phyloP scores from a whole-genome alignment of 176 grass and related monocot genomes.

The Oryza nivara region DNA sequence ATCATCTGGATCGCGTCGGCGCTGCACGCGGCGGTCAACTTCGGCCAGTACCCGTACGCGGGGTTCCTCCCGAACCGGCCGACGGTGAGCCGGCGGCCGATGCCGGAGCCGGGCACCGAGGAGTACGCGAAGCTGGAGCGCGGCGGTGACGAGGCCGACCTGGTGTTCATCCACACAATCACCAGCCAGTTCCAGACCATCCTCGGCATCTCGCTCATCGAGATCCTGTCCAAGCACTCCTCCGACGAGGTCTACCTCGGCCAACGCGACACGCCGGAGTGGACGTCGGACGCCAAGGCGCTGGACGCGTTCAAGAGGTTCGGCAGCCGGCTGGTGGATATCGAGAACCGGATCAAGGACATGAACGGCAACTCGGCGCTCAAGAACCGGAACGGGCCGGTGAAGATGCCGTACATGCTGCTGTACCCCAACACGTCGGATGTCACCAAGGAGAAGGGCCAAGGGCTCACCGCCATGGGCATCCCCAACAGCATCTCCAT shows the following conservation, averaged over 20 bases:
- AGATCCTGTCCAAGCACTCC: conserved; percentile 72
- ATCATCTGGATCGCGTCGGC: conserved; percentile 83
- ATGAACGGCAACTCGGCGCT: conserved; percentile 49
- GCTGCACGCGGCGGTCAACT: conserved; percentile 81
- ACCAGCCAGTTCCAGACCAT: conserved; percentile 75
- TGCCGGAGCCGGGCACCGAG: conserved; percentile 50
- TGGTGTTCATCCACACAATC: conserved; percentile 67
- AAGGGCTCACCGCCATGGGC: conserved; percentile 61
- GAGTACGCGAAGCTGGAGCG: conserved; percentile 41
- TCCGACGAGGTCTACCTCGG: conserved; percentile 86
- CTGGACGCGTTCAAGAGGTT: conserved; percentile 60
- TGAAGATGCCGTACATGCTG: conserved; percentile 70
- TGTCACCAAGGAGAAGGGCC: conserved; percentile 32
- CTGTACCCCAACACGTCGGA: conserved; percentile 86
- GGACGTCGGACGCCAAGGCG: conserved; percentile 68
- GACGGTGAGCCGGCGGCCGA: conserved; percentile 58
- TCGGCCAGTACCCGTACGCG: conserved; percentile 76
- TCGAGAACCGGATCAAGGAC: conserved; percentile 51
- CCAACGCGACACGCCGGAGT: conserved; percentile 71
- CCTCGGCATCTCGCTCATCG: conserved; percentile 72
- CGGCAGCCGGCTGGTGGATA: conserved; percentile 41
- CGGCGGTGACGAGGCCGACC: conserved; percentile 52
- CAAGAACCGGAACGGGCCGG: conserved; percentile 71
- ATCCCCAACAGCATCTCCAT: conserved; percentile 88
- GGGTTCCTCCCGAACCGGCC: conserved; percentile 82